Conservation (phyloP, 2,329 filamentous ascomycete genomes). For the Arthrobotrys pseudoclavata region DNA sequence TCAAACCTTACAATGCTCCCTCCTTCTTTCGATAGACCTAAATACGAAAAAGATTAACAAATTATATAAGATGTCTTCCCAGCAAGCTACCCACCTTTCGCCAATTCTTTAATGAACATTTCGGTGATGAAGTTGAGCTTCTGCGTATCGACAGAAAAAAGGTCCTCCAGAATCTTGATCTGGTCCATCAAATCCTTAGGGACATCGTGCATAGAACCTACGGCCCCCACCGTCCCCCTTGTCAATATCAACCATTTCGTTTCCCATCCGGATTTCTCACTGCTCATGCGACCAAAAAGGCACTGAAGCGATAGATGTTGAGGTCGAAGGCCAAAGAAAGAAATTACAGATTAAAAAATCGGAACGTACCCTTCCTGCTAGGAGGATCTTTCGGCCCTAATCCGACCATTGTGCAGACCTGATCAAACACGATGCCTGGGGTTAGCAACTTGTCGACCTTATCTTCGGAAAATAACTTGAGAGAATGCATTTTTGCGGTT, state of each 20-base stretch:
- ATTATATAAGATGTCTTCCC: neutral
- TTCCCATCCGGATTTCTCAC: neutral
- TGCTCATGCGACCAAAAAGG: neutral
- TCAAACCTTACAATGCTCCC: conserved; percentile 83
- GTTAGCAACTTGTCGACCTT: conserved; percentile 46
- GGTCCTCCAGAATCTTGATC: conserved; percentile 84
- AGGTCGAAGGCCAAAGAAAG: neutral
- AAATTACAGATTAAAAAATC: neutral
- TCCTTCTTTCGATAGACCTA: conserved; percentile 85
- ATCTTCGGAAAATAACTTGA: conserved; percentile 51
- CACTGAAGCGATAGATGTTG: neutral
- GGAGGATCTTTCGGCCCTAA: conserved; percentile 60
- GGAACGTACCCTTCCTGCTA: conserved; percentile 63
- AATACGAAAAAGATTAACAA: conserved; percentile 29
- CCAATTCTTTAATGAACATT: conserved; percentile 89
- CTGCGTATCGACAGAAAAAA: conserved; percentile 81
- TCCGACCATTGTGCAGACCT: conserved; percentile 57
- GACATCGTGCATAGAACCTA: conserved; percentile 91
- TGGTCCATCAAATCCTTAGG: conserved; percentile 73
- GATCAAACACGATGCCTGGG: conserved; percentile 33
- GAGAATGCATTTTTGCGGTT: conserved; percentile 46
- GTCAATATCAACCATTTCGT: conserved; percentile 20
- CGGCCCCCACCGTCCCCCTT: neutral
- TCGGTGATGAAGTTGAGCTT: conserved; percentile 92
- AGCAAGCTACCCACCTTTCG: conserved; percentile 75